phyloP scores from a whole-genome alignment of 208 protist genomes.

The Leishmania gerbilli region DNA sequence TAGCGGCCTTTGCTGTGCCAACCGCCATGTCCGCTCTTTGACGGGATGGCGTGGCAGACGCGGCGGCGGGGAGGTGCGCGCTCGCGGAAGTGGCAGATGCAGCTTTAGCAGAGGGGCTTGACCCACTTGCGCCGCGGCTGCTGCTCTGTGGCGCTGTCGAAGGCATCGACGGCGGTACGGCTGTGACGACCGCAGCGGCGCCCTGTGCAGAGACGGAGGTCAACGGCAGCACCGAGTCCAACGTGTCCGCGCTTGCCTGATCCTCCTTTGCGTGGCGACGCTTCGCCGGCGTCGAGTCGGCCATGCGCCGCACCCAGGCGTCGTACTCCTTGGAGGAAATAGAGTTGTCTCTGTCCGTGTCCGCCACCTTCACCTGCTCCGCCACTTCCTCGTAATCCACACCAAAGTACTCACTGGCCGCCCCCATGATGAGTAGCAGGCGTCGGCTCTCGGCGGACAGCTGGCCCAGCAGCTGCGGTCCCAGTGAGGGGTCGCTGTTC shows the following conservation, averaged over 20 bases:
- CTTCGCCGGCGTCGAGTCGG: conserved; percentile 21
- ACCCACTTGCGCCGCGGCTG: not conserved
- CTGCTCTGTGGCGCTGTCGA: not conserved
- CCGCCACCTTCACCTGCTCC: conserved; percentile 74
- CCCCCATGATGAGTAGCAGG: conserved; percentile 80
- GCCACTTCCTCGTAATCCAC: conserved; percentile 58
- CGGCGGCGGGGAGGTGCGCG: not conserved
- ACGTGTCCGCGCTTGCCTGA: not conserved
- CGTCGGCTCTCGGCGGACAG: conserved; percentile 76
- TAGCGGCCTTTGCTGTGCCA: conserved; percentile 16
- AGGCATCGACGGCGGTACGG: not conserved
- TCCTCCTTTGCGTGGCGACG: conserved; percentile 19
- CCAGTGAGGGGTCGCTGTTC: conserved; percentile 47
- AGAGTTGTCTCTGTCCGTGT: conserved; percentile 66
- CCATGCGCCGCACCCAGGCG: conserved; percentile 54
- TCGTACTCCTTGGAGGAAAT: conserved; percentile 83
- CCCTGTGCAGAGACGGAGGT: not conserved
- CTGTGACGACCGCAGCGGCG: conserved; percentile 9
- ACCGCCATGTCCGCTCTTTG: conserved; percentile 12
- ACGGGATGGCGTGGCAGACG: conserved; percentile 7
- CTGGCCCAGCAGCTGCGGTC: conserved; percentile 43
- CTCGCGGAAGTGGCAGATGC: not conserved
- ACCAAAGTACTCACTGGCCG: conserved; percentile 83
- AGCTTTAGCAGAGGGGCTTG: not conserved
- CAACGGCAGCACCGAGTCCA: not conserved